Evolutionary conservation across 345 rosid genomes (phyloP), one percentile per base, ranked within the genome.

Genomic region (Eucalyptus sp.): DNA sequence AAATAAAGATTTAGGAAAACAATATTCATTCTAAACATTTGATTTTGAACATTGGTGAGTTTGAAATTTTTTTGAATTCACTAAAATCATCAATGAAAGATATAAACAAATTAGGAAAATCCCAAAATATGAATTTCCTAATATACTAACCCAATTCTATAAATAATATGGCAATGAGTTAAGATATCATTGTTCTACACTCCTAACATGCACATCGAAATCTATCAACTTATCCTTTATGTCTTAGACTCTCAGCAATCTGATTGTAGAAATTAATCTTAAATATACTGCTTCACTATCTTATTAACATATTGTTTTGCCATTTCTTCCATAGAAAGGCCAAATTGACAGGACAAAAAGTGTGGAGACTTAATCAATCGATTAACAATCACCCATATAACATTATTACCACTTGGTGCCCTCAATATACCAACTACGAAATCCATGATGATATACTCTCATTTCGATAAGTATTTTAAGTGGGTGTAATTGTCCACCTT

Each of bases 111-210:
- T 52, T 52, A 52, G 1, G 4, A 52, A 52, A 52, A 52, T 18
- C 56, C 7, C 10, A 18, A 52, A 52, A 52, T 18, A 52, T 56
- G 62, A 56, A 22, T 56, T 24, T 56, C 27, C 12, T 22, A 24
- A 10, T 24, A 56, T 56, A 1, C 27, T 0, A 0, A 56, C 29
- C 62, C 5, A 9, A 56, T 56, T 2, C 6, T 24, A 56, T 56
- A 56, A 56, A 24, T 56, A 20, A 56, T 56, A 22, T 4, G 62
- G 62, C 0, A 0, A 56, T 20, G 24, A 52, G 58, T 52, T 52
- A 7, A 54, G 54, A 18, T 54, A 54, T 54, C 58, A 20, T 54
- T 17, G 24, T 54, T 20, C 58, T 54, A 54, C 24, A 52, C 24
- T 20, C 1, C 58, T 54, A 54, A 20, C 10, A 1, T 54, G 24